A percentile compares a stretch with the other conserved stretches of the same genome.
phyloP scores from a whole-genome alignment of 2,329 filamentous ascomycete genomes.

The Phaeosphaeriaceae sp. region DNA sequence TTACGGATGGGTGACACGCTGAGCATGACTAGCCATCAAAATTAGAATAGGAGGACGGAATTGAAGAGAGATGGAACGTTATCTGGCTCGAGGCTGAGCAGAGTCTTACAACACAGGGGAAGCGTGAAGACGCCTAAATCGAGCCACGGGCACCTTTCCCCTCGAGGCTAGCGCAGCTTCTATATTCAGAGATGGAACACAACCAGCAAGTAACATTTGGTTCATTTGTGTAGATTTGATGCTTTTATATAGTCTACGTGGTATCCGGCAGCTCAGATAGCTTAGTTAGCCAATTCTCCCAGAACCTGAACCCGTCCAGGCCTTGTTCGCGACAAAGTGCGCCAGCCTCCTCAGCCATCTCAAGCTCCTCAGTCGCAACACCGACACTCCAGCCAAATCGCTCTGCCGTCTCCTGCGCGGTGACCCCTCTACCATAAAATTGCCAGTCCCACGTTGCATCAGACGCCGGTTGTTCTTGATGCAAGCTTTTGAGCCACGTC shows the following conservation, averaged over 20 bases:
- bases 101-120: neutral
- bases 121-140: neutral
- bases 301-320: conserved; percentile 89
- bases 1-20: neutral
- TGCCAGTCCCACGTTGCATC: conserved; percentile 78
- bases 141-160: neutral
- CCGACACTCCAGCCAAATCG: conserved; percentile 97
- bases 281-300: conserved; percentile 72
- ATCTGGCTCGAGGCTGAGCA: neutral
- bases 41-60: neutral
- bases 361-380: conserved; percentile 91
- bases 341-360: conserved; percentile 95
- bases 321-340: conserved; percentile 89
- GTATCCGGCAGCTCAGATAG: neutral
- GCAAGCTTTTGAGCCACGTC: conserved; percentile 78
- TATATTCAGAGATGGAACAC: neutral
- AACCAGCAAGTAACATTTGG: neutral
- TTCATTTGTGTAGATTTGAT: neutral
- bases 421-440: conserved; percentile 82
- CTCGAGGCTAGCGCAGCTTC: neutral
- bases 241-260: neutral
- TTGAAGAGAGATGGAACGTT: neutral
- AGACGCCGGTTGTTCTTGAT: conserved; percentile 69
- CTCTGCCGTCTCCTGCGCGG: conserved; percentile 87
- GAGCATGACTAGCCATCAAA: conserved; percentile 1